Base-by-base conservation (phyloP, 768 basidiomycete species). In the Xerocomellus intermedius region DNA sequence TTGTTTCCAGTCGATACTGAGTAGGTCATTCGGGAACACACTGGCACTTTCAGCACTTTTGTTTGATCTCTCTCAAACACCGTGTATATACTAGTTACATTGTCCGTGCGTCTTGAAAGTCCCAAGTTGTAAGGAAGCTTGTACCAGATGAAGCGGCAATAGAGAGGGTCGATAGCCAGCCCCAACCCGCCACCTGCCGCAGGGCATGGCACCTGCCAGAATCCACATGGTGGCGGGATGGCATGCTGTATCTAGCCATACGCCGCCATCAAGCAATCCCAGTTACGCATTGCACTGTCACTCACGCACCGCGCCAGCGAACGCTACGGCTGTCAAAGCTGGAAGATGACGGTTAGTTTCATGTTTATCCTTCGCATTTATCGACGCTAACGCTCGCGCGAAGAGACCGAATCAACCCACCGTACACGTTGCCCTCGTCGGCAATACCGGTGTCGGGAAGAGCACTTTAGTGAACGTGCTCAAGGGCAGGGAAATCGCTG, bases 381-480 rank as follows among this genome's bases (percentile, higher is more conserved):
- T 44, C 14, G 41, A 26, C 16, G 26, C 38, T 56, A 8, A 66
- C 26, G 13, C 13, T 24, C 26, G 14, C 9, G 4, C 30, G 6
- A 57, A 63, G 61, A 7, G 2, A 26, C 22, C 33, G 5, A 19
- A 55, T 37, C 51, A 50, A 35, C 42, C 10, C 30, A 41, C 51
- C 32, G 17, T 53, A 4, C 54, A 66, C 37, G 49, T 67, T 21
- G 66, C 67, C 32, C 33, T 67, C 35, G 62, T 59, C 22, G 66
- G 66, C 10, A 35, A 50, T 35, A 66, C 66, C 14, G 66, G 66
- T 2, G 67, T 55, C 42, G 66, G 66, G 39, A 67, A 67, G 42
- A 67, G 66, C 54, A 67, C 67, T 8, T 45, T 69, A 9, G 64
- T 69, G 21, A 67, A 67, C 32, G 43, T 67, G 49, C 64, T 67